Base-by-base conservation (phyloP, 768 basidiomycete species). In the Omphalotus guepiniiformis region DNA sequence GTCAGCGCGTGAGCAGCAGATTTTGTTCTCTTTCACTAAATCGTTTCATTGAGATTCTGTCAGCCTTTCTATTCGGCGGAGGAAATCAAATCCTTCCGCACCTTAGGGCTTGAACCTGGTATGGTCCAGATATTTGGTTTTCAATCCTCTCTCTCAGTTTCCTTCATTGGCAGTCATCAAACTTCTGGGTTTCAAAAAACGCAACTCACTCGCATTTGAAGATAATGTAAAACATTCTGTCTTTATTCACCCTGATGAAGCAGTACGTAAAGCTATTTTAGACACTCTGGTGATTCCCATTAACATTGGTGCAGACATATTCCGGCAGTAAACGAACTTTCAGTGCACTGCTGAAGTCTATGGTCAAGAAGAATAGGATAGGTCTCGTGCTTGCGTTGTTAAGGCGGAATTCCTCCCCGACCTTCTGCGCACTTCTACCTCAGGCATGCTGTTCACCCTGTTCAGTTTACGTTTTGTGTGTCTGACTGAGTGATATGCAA, bases 281-380 rank as follows among this genome's bases (percentile, higher is more conserved):
- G 30, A 32, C 30, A 9, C 9, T 32, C n/a, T 32, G 9, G n/a
- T 9, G 30, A n/a, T 9, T n/a, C n/a, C n/a, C 9, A 32, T 32
- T 15, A 11, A 22, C n/a, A 28, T 22, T 2, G 26, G 25, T 16
- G 29, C 42, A 89, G 84, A 63, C 78, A 23, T 95, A 86, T 66
- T 80, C 89, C 7, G 96, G 96, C 6, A 94, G 91, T 64, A 96
- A 87, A 54, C 79, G 95, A 32, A 90, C 94, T 0, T 97, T 97
- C 64, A 82, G 77, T 12, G 91, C 96, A 0, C 72, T 99, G 3
- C 73, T 97, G 27, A 82, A 85, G 54, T 82, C 88, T 2, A 87
- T 93, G 79, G 48, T 85, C 23, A 79, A 83, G 58, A 91, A 92
- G 62, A 69, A 85, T 42, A 88, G 85, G 61, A 81, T 97, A 45